Base-by-base conservation (phyloP, 108 stramenopile species). In the Tribonema minus region DNA sequence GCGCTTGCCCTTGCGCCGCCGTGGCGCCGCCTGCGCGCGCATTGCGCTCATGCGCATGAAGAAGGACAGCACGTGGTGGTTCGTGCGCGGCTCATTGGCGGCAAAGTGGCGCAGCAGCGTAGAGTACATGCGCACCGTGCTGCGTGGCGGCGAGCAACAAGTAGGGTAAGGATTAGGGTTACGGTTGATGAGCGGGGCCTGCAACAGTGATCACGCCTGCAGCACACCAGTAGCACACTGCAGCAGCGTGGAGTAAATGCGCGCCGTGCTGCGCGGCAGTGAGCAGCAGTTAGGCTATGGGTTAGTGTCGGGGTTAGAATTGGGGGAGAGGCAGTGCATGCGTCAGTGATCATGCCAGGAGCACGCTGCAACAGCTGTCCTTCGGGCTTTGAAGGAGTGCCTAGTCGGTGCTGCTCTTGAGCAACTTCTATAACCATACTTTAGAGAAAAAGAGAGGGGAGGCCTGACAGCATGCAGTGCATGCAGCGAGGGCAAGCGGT, bases 11-110 rank as follows among this genome's bases (percentile, higher is more conserved):
- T 54, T 54, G 46, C 20, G 46, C 46, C 46, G 9, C 46, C 46
- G 46, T 20, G 46, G 20, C 15, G 9, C 20, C 46, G 9, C 15
- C 46, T 54, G 46, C 46, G n/a, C n/a, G n/a, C n/a, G n/a, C n/a
- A n/a, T n/a, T n/a, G n/a, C 20, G 46, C 46, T 54, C 46, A 79
- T 63, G 30, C 77, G 59, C 77, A 70, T 79, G 65, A 79, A 68
- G 77, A 70, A 79, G 38, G 77, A 70, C 7, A 79, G 68, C 32
- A 79, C 41, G 77, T 79, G 66, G 61, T 79, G 77, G 71, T 79
- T 79, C 33, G 77, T 79, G 58, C 68, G 58, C 34, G 37, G 34
- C 41, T 40, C 66, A 64, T 79, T 79, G 61, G 67, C 66, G n/a
- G 68, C 77, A 46, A 58, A 79, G 64, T 79, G 67, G 67, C 62